Base-by-base conservation (phyloP, 306 rosid genomes). In the Lathyrus oleraceus region DNA sequence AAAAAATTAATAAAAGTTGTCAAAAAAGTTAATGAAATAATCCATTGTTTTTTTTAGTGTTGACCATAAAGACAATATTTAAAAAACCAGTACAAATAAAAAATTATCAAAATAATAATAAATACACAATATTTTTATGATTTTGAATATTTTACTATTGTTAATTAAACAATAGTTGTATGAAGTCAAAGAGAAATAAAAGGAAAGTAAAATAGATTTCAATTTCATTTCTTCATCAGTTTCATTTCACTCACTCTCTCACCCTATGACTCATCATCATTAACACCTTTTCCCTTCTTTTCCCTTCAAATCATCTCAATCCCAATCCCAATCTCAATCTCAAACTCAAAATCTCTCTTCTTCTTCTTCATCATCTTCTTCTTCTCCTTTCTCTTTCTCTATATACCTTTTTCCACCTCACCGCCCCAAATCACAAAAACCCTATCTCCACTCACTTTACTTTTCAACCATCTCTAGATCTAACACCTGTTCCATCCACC, bases 401-500 rank as follows among this genome's bases (percentile, higher is more conserved):
- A 35, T 35, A 6, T 11, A 15, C 14, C 2, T 35, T 69, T 2
- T 52, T 36, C 30, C 5, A 19, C 67, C 6, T 30, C 67, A 44
- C 20, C 38, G 16, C 23, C 58, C 16, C 21, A 12, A 71, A 4
- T 4, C 45, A 51, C 65, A 6, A 70, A 82, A 84, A 81, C 84
- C 89, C 88, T 83, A 69, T 77, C 79, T 56, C 49, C 73, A 71
- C 79, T 70, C 61, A 8, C 80, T 72, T 61, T 74, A 76, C 77
- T 76, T 76, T 72, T 85, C 79, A 85, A 83, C 79, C 89, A 92
- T 92, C 96, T 88, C 47, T 77, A 76, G 97, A 93, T 93, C 96
- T 84, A 84, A 14, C 64, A 80, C 38, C 76, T 78, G 66, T 82
- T 73, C 32, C 59, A 83, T 75, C 85, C 81, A 51, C 62, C 59